A percentile compares a stretch with the other conserved stretches of the same genome.
phyloP scores from a whole-genome alignment of 352 stramenopile species.

The Thalassiosira livingstoniorum region DNA sequence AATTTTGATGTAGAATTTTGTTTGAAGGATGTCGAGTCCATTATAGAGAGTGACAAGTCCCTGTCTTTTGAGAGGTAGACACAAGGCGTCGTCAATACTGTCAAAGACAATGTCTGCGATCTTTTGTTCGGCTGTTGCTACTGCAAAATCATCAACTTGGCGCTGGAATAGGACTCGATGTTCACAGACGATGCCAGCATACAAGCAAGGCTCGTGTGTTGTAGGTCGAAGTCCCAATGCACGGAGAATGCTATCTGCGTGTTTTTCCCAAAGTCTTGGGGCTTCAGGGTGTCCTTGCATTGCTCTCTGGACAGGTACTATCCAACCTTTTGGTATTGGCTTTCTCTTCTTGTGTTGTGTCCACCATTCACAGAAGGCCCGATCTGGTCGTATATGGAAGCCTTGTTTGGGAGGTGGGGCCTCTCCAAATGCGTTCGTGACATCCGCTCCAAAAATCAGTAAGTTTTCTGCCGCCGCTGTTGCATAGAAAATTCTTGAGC shows the following conservation, averaged over 20 bases:
- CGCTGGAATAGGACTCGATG: no score
- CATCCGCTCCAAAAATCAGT: constrained; percentile 47
- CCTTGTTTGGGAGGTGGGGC: constrained; percentile 35
- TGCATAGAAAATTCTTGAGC: constrained; percentile 47
- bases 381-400: constrained; percentile 36
- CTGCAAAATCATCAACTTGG: no score
- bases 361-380: constrained; percentile 29
- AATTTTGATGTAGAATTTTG: background rate
- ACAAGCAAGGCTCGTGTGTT: constrained; percentile 50
- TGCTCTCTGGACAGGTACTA: no score
- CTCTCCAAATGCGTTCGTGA: no score
- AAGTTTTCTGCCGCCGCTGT: constrained; percentile 25
- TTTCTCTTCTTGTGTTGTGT: background rate
- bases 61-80: background rate
- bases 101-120: no score
- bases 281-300: constrained; percentile 65
- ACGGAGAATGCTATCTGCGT: constrained; percentile 37
- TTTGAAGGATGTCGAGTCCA: background rate
- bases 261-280: constrained; percentile 54
- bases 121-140: no score
- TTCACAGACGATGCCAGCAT: no score
- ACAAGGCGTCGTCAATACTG: no score
- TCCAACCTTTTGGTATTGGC: constrained; percentile 28
- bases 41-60: background rate
- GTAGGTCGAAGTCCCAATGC: constrained; percentile 37